Evolutionary conservation across 192 early-diverging fungal genomes (phyloP).

Genomic region (Coemansia sp.): DNA sequence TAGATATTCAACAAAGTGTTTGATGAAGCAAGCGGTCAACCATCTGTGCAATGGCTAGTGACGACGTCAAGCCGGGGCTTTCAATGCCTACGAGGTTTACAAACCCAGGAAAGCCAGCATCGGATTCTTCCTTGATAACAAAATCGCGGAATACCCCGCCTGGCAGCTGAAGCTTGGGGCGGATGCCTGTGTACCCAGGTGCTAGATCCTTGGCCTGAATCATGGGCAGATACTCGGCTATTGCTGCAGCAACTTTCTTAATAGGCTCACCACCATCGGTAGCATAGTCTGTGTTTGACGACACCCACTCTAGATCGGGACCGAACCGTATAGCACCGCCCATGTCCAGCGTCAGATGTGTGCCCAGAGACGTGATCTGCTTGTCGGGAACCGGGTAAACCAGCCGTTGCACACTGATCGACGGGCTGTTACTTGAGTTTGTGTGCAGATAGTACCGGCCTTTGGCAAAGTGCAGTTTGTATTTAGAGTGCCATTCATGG

Average conservation of each 20-base stretch:
- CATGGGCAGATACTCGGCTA: conserved; percentile 62
- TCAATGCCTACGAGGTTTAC: conserved; percentile 82
- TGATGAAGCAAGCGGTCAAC: conserved; percentile 18
- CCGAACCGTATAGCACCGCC: conserved; percentile 74
- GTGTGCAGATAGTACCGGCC: conserved; percentile 75
- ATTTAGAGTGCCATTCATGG: conserved; percentile 31
- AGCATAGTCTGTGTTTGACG: conserved; percentile 58
- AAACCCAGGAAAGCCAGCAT: conserved; percentile 56
- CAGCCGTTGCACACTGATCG: conserved; percentile 54
- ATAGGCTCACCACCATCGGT: conserved; percentile 44
- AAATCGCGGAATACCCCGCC: conserved; percentile 76
- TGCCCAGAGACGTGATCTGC: conserved; percentile 67
- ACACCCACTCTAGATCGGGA: conserved; percentile 67
- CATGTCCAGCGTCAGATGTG: conserved; percentile 79
- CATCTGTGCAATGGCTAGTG: conserved; percentile 68
- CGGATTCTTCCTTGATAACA: conserved; percentile 60
- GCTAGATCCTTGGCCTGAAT: conserved; percentile 59
- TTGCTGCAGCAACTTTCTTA: conserved; percentile 53
- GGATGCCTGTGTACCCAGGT: conserved; percentile 76
- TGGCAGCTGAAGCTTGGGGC: conserved; percentile 76
- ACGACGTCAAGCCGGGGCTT: conserved; percentile 80
- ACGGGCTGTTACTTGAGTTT: conserved; percentile 6
- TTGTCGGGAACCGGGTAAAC: conserved; percentile 82
- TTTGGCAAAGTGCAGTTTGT: conserved; percentile 70
- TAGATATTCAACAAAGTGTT: background rate